Evolutionary conservation across 208 protist genomes (phyloP).

Genomic region (Trypanosoma mega): DNA sequence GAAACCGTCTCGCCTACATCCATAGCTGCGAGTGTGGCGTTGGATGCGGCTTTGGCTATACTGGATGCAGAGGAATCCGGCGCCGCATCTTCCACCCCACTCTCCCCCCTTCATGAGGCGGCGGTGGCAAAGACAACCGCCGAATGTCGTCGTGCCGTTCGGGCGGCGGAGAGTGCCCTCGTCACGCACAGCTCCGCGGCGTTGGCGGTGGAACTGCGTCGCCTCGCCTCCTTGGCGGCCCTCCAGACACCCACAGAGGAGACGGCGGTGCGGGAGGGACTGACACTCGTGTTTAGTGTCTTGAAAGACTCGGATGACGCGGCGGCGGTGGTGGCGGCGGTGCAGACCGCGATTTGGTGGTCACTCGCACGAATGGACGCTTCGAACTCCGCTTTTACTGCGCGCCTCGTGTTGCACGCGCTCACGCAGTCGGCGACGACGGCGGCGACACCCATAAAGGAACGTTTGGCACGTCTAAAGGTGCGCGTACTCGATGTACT

Average conservation of each 20-base stretch:
- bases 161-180: constrained; percentile 26
- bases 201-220: constrained; percentile 40
- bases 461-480: constrained; percentile 31
- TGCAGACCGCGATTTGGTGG: constrained; percentile 59
- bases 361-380: constrained; percentile 77
- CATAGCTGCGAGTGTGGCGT: constrained; percentile 5
- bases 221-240: constrained; percentile 40
- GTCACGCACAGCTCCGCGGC: constrained; percentile 31
- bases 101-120: neutral
- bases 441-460: neutral
- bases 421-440: constrained; percentile 6
- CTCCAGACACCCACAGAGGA: constrained; percentile 21
- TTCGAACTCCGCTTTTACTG: constrained; percentile 38
- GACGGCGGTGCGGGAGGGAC: constrained; percentile 13
- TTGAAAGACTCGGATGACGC: constrained; percentile 45
- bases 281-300: constrained; percentile 23
- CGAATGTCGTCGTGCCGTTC: neutral
- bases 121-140: neutral
- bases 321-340: constrained; percentile 38
- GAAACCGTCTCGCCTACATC: neutral
- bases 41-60: neutral
- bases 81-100: too few relatives aligned
- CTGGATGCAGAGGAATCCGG: too few relatives aligned
- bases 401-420: constrained; percentile 15
- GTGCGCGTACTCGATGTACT: constrained; percentile 74